Evolutionary conservation across 768 basidiomycete species (phyloP).

Genomic region (Kwoniella botswanensis): DNA sequence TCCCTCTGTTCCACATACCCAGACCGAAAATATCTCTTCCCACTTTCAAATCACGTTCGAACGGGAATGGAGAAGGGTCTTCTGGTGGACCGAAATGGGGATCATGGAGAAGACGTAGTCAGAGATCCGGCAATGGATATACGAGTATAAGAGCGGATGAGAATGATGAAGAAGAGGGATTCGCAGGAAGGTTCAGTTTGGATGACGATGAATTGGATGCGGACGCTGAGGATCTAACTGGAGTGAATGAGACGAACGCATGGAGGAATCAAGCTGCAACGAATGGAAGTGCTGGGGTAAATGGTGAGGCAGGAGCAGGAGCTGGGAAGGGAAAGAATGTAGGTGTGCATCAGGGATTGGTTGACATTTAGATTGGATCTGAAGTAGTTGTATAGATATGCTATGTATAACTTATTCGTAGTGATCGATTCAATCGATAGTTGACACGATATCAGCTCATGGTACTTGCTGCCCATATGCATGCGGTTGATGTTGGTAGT

Average conservation of each 20-base stretch:
- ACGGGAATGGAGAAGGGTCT: neutral
- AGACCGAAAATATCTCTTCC: slow-evolving; percentile 21
- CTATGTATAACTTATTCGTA: neutral
- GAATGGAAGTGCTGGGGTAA: slow-evolving; percentile 7
- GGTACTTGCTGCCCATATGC: too few species aligned
- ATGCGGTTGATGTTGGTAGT: too few species aligned
- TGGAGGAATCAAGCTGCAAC: slow-evolving; percentile 38
- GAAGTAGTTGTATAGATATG: neutral
- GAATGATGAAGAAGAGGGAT: slow-evolving; percentile 52
- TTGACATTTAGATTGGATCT: slow-evolving; percentile 33
- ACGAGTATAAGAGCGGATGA: slow-evolving; percentile 50
- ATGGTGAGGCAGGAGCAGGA: neutral
- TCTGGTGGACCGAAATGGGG: slow-evolving; percentile 35
- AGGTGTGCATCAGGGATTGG: slow-evolving; percentile 42
- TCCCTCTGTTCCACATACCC: slow-evolving; percentile 22
- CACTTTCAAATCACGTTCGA: slow-evolving; percentile 6
- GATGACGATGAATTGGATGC: slow-evolving; percentile 52
- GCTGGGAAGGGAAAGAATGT: slow-evolving; percentile 24
- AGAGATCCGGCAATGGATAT: slow-evolving; percentile 37
- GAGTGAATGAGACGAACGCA: slow-evolving; percentile 50
- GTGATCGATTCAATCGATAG: too few species aligned
- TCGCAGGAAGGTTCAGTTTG: slow-evolving; percentile 54
- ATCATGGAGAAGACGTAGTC: slow-evolving; percentile 32
- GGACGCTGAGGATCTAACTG: slow-evolving; percentile 37
- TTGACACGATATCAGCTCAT: too few species aligned